Evolutionary conservation across 2,329 filamentous ascomycete genomes (phyloP).

Genomic region (Myotisia sp.): DNA sequence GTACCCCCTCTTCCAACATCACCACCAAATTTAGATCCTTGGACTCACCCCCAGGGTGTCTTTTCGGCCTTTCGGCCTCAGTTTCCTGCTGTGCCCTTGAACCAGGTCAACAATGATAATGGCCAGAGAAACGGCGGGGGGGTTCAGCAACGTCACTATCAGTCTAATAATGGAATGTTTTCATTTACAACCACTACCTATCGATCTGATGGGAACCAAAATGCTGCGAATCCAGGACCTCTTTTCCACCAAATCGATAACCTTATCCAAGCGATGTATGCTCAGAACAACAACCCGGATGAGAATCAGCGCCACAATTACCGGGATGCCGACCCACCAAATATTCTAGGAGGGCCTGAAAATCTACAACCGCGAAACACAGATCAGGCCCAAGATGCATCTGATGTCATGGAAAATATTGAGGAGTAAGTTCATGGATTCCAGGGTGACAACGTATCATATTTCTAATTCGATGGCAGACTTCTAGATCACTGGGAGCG

Average conservation of each 20-base stretch:
- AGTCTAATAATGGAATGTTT: conserved; percentile 35
- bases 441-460: too few species aligned
- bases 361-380: conserved; percentile 39
- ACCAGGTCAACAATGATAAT: not conserved
- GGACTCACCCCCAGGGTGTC: too few species aligned
- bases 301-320: not conserved
- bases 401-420: conserved; percentile 35
- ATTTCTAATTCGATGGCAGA: too few species aligned
- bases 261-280: conserved; percentile 32
- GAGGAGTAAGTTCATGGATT: conserved; percentile 38
- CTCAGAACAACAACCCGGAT: conserved; percentile 17
- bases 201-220: conserved; percentile 12
- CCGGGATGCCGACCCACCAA: conserved; percentile 1
- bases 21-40: too few species aligned
- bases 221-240: conserved; percentile 13
- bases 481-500: too few species aligned
- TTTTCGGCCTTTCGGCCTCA: too few species aligned
- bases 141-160: conserved; percentile 25
- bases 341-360: not conserved
- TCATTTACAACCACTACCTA: conserved; percentile 24
- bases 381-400: conserved; percentile 35
- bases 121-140: conserved; percentile 13
- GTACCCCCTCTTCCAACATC: too few species aligned
- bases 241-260: conserved; percentile 27
- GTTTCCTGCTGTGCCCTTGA: not conserved